These are phyloP conservation scores for Silene noctiflora DNA, from an alignment of 179 eudicot species.

Conservation along the genomic window DNA sequence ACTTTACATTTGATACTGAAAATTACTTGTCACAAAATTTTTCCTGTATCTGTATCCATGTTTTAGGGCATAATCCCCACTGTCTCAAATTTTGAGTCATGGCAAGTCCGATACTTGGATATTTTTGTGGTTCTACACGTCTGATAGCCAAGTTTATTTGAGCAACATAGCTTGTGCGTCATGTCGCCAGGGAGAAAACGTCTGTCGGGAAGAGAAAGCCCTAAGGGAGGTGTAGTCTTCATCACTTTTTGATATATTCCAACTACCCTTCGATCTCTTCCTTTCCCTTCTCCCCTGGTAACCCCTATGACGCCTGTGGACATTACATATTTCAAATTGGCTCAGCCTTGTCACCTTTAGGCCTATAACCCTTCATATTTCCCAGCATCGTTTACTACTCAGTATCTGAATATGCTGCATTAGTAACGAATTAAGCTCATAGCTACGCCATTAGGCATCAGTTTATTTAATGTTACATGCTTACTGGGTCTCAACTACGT, in stretches of 20 bases:
- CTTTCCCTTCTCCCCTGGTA: too few relatives aligned
- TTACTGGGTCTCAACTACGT: slow-evolving; percentile 9
- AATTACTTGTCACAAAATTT: too few relatives aligned
- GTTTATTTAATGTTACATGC: slow-evolving; percentile 16
- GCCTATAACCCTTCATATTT: background rate
- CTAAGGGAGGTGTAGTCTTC: background rate
- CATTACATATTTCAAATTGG: background rate
- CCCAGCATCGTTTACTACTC: background rate
- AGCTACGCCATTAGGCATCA: background rate
- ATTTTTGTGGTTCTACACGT: too few relatives aligned
- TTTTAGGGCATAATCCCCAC: too few relatives aligned
- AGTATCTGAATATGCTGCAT: background rate
- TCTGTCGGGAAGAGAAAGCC: background rate
- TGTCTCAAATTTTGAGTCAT: too few relatives aligned
- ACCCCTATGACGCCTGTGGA: background rate
- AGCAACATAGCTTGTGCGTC: background rate
- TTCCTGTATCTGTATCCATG: too few relatives aligned
- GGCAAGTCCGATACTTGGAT: too few relatives aligned
- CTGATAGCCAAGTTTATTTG: too few relatives aligned
- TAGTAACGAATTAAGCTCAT: background rate
- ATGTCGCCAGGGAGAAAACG: background rate
- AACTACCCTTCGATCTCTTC: background rate
- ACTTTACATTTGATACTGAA: too few relatives aligned
- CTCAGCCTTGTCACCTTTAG: background rate
- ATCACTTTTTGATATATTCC: background rate